phyloP scores from a whole-genome alignment of 2,329 filamentous ascomycete species.

The Aureobasidium sp. region DNA sequence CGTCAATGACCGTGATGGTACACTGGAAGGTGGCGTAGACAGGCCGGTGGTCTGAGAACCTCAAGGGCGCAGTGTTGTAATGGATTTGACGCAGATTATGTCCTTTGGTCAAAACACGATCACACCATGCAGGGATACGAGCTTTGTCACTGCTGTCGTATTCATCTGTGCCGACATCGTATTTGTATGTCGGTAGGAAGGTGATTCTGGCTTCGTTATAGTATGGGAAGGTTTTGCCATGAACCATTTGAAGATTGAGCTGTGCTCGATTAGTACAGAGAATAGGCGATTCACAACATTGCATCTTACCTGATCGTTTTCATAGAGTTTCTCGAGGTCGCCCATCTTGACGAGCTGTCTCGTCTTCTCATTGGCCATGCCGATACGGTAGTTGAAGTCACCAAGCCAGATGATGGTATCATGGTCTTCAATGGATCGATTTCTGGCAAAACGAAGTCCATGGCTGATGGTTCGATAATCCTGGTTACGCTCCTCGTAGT shows the following conservation, averaged over 20 bases:
- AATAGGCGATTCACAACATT: no score
- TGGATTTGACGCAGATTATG: conserved; percentile 72
- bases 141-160: conserved; percentile 96
- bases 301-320: conserved; percentile 65
- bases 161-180: conserved; percentile 75
- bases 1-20: conserved; percentile 72
- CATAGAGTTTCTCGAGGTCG: conserved; percentile 73
- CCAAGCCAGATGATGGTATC: conserved; percentile 90
- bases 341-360: conserved; percentile 64
- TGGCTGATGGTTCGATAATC: conserved; percentile 87
- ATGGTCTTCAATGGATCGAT: conserved; percentile 85
- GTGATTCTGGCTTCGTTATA: conserved; percentile 85
- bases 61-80: conserved; percentile 75
- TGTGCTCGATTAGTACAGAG: not conserved
- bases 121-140: conserved; percentile 94
- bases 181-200: conserved; percentile 94
- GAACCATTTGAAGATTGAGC: conserved; percentile 94
- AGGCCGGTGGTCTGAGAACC: conserved; percentile 92
- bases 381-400: conserved; percentile 97
- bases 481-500: conserved; percentile 91
- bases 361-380: conserved; percentile 69
- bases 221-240: conserved; percentile 78
- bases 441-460: conserved; percentile 83
- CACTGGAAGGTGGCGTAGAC: conserved; percentile 88
- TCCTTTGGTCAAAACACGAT: conserved; percentile 84